These are phyloP conservation scores for Aspergillus ochraceoroseus DNA, from an alignment of 2,329 filamentous ascomycete genomes.

Conservation along the genomic window DNA sequence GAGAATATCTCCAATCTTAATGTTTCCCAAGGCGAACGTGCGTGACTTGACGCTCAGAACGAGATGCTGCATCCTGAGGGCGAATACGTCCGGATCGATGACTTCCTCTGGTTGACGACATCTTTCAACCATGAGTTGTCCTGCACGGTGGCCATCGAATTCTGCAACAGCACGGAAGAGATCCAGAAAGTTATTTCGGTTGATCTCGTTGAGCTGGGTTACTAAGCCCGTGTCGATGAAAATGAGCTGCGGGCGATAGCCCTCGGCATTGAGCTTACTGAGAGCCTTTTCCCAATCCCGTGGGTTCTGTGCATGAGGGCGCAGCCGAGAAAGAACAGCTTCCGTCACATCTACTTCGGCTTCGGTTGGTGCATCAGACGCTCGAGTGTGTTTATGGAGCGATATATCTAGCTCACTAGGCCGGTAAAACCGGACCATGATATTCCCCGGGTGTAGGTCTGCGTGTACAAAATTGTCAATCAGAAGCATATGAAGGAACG, in stretches of 20 bases:
- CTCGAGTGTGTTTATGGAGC: constrained; percentile 44
- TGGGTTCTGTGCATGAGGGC: constrained; percentile 64
- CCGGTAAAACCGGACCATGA: constrained; percentile 98
- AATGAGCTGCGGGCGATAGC: constrained; percentile 87
- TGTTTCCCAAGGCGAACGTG: constrained; percentile 85
- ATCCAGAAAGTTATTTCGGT: constrained; percentile 86
- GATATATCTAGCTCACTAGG: constrained; percentile 65
- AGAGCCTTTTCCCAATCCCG: constrained; percentile 71
- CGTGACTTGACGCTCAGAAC: constrained; percentile 84
- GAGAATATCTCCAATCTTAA: constrained; percentile 93
- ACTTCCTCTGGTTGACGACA: constrained; percentile 90
- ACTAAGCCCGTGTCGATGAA: constrained; percentile 97
- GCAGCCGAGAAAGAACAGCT: constrained; percentile 72
- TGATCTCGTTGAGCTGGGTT: constrained; percentile 81
- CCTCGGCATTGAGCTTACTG: constrained; percentile 71
- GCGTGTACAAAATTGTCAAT: constrained; percentile 98
- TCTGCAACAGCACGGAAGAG: constrained; percentile 94
- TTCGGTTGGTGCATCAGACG: constrained; percentile 42
- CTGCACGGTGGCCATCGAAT: constrained; percentile 93
- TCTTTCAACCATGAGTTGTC: constrained; percentile 90
- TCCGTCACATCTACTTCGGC: constrained; percentile 74
- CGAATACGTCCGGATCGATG: constrained; percentile 82
- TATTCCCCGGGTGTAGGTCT: constrained; percentile 93
- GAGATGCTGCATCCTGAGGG: constrained; percentile 93
- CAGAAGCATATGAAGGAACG: constrained; percentile 92